phyloP scores from a whole-genome alignment of 768 basidiomycete genomes.

The Boletus patriciae region DNA sequence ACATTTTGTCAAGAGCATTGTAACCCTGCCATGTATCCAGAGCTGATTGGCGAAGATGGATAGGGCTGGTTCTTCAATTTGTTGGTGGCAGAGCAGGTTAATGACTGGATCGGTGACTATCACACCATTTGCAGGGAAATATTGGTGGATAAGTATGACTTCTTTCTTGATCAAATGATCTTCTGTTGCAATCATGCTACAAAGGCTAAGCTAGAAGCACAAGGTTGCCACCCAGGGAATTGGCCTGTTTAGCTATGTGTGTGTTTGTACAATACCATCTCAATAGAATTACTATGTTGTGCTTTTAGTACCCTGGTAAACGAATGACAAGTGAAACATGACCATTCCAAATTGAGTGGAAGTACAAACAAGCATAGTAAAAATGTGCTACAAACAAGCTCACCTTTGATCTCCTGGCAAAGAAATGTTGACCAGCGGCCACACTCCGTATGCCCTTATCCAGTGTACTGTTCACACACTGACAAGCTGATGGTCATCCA shows the following conservation, averaged over 20 bases:
- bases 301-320: too few species aligned
- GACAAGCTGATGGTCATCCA: neutral
- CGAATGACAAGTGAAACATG: too few species aligned
- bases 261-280: too few species aligned
- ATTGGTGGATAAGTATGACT: conserved; percentile 30
- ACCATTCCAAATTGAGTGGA: too few species aligned
- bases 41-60: conserved; percentile 26
- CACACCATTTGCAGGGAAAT: conserved; percentile 37
- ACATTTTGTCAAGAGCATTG: conserved; percentile 30
- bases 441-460: neutral
- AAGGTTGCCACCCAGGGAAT: neutral
- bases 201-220: neutral
- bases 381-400: neutral
- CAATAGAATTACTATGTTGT: too few species aligned
- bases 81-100: conserved; percentile 37
- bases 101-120: conserved; percentile 41
- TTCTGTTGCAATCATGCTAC: conserved; percentile 17
- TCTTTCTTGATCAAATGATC: conserved; percentile 42
- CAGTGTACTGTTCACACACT: neutral
- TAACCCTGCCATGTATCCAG: conserved; percentile 29
- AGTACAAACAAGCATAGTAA: too few species aligned
- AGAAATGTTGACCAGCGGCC: neutral
- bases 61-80: conserved; percentile 38
- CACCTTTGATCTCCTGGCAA: too few species aligned
- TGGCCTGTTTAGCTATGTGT: conserved; percentile 1